phyloP scores from a whole-genome alignment of 2,329 filamentous ascomycete genomes.

The Colletotrichum sidae region DNA sequence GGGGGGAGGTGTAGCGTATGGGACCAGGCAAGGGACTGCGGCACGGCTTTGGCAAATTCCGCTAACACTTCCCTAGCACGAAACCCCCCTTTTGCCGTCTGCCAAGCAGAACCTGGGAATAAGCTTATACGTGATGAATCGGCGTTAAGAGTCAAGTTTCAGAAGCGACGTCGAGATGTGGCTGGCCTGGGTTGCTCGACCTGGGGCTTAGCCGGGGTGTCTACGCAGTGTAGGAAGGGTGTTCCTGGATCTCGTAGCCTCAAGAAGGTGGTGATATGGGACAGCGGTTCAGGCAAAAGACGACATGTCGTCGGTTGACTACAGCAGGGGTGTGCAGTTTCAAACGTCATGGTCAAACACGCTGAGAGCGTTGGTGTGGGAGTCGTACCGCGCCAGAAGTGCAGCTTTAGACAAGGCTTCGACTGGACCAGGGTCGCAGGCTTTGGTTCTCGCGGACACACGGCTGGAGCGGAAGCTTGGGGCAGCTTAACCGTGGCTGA shows the following conservation, averaged over 20 bases:
- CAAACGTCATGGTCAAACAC: slow-evolving; percentile 38
- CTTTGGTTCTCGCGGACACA: slow-evolving; percentile 28
- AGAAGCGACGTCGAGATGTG: slow-evolving; percentile 28
- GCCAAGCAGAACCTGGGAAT: slow-evolving; percentile 30
- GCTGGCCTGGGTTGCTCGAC: slow-evolving; percentile 12
- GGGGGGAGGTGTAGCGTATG: not conserved
- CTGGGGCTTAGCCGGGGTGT: slow-evolving; percentile 20
- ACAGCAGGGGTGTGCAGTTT: slow-evolving; percentile 32
- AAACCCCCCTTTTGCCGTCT: slow-evolving; percentile 24
- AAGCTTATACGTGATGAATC: slow-evolving; percentile 36
- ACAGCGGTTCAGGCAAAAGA: slow-evolving; percentile 27
- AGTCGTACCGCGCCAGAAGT: slow-evolving; percentile 34
- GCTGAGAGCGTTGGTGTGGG: slow-evolving; percentile 36
- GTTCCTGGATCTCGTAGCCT: slow-evolving; percentile 17
- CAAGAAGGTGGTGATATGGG: slow-evolving; percentile 29
- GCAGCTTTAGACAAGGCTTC: slow-evolving; percentile 17
- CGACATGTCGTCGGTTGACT: slow-evolving; percentile 30
- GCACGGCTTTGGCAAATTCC: slow-evolving; percentile 14
- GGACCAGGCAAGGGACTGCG: not conserved
- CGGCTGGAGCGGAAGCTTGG: slow-evolving; percentile 33
- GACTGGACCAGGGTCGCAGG: slow-evolving; percentile 24
- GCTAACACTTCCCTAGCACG: slow-evolving; percentile 20
- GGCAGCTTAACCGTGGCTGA: slow-evolving; percentile 29
- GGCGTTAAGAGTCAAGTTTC: slow-evolving; percentile 33
- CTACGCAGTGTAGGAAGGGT: slow-evolving; percentile 2